These are phyloP conservation scores for Paraphaeosphaeria minitans DNA, from an alignment of 2,329 filamentous ascomycete genomes.

Conservation along the genomic window DNA sequence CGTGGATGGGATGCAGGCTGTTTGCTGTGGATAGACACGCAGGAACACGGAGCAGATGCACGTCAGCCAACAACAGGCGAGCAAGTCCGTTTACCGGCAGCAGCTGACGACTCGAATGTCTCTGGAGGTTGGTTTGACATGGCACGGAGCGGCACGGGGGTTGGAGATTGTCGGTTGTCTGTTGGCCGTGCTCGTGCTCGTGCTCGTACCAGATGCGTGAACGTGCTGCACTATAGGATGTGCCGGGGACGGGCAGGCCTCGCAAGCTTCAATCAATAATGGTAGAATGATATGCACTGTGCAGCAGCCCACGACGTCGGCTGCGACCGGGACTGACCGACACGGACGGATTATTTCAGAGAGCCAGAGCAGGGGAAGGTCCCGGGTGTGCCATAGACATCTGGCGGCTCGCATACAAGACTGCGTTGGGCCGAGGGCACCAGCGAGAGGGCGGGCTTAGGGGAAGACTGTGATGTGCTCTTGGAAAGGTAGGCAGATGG, in stretches of 20 bases:
- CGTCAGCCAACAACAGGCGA: slow-evolving; percentile 4
- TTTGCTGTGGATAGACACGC: neutral
- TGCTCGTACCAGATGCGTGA: neutral
- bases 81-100: neutral
- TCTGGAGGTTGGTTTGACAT: neutral
- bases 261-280: slow-evolving; percentile 1
- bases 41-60: slow-evolving; percentile 5
- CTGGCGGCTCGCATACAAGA: neutral
- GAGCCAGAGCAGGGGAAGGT: neutral
- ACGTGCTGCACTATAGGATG: neutral
- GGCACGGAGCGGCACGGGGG: neutral
- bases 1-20: neutral
- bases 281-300: slow-evolving; percentile 2
- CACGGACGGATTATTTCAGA: neutral
- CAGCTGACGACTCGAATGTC: neutral
- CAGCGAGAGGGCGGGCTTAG: neutral
- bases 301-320: slow-evolving; percentile 1
- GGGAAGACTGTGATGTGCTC: neutral
- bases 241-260: neutral
- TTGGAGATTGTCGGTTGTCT: neutral
- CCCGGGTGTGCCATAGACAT: neutral
- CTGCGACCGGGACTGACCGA: neutral
- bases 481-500: no score
- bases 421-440: neutral
- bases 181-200: no score